Evolutionary conservation across 2,329 filamentous ascomycete species (phyloP), one percentile per base, ranked within the genome.

Genomic region (Colletotrichum zoysiae): DNA sequence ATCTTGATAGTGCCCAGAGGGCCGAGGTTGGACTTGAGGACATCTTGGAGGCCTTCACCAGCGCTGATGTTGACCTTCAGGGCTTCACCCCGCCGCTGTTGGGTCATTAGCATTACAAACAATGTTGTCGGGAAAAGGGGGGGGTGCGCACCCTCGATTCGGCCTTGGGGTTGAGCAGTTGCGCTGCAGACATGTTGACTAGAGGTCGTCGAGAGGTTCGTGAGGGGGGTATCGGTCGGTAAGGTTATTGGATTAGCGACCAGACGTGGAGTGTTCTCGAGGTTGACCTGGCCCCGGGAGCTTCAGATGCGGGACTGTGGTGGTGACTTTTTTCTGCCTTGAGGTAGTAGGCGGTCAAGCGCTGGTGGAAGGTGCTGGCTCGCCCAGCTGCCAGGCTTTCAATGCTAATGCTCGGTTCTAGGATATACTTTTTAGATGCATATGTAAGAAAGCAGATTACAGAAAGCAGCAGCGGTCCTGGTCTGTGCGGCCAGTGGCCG

Each of bases 81-180:
- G 87, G 96, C 96, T 90, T 99, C 96, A 83, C 94, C 96, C 87
- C 96, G 92, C 88, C 96, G 92, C 95, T 97, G 78, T 42, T 59
- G 77, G 79, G 76, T 61, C 57, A 77, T 82, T 79, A 79, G 78
- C 79, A 77, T 82, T 86, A 84, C 86, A 84, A 82, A 77, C 76
- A 78, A 76, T 78, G 38, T 58, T 50, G 38, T 44, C 46, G 33
- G 55, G 33, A 55, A 55, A 65, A 62, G 16, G 73, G 74, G 74
- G 74, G 74, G 71, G 75, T 74, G 86, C 93, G 79, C 88, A 97
- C 95, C 85, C 96, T 92, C 78, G 95, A 98, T 87, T 99, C 96
- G 80, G 96, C 96, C 88, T 99, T 99, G 74, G 96, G 96, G 85
- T 99, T 99, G 76, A 99, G 92, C 80, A 99, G 91, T 86, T 98